Evolutionary conservation across 1,139 yeast genomes (phyloP), one percentile per base, ranked within the genome.

Genomic region (Blastobotrys illinoisensis): DNA sequence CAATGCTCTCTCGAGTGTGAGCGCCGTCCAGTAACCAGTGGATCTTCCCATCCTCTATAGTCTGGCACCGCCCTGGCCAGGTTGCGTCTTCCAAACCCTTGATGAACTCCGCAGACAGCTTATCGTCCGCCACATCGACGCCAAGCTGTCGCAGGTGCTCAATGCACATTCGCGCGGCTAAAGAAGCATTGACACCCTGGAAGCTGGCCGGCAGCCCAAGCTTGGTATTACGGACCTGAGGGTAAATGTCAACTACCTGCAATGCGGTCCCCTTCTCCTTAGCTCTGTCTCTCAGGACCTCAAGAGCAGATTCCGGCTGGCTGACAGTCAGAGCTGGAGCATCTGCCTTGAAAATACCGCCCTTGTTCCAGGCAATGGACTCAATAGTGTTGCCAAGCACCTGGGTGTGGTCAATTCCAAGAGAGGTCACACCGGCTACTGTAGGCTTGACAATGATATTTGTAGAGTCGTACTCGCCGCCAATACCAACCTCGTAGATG

Each of bases 51-150:
- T 78, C 76, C 4, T 69, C 66, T 36, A 89, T 72, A 2, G 83
- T 78, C 71, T 95, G 98, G 66, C 99, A 93, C 62, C 99, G 79
- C 0, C 99, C 99, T 20, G 95, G 95, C 97, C 98, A 93, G 48
- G 77, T 73, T 0, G 96, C 88, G 1, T 72, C 58, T 53, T 79
- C 82, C 46, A 95, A 75, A 0, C 98, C 99, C 9, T 66, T 64
- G 5, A 78, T 64, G 61, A 90, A 84, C 64, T 78, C 74, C 3
- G 71, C 75, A 0, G 91, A 88, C 28, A 87, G 74, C n/a, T 67
- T 71, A n/a, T 65, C 63, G 36, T 66, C 65, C 13, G 73, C 55
- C 61, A 52, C 62, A 52, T 55, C 69, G 20, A 64, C 50, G 0
- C 83, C 83, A 49, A 85, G 70, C 47, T 73, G 70, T 13, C 67